These are phyloP conservation scores for Osmanthus fragrans DNA, from an alignment of 257 asterid genomes.

Conservation along the genomic window DNA sequence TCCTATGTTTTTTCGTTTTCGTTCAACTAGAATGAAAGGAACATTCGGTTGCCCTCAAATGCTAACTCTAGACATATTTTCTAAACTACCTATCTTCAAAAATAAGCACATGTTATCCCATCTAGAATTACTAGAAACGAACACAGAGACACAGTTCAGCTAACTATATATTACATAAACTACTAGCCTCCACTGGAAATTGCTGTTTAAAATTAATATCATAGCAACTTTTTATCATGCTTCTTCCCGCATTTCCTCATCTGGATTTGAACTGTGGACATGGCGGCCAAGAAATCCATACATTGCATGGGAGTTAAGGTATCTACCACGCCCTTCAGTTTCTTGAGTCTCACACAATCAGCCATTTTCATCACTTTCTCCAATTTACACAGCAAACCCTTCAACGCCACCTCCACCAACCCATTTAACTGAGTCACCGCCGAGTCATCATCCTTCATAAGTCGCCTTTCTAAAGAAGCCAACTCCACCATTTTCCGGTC, in stretches of 20 bases:
- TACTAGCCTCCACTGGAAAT: too few relatives aligned
- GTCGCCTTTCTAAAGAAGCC: constrained; percentile 26
- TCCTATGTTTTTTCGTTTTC: too few relatives aligned
- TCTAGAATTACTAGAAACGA: too few relatives aligned
- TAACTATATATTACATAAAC: too few relatives aligned
- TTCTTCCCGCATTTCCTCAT: constrained; percentile 43
- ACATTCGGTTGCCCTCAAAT: too few relatives aligned
- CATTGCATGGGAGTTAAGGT: constrained; percentile 53
- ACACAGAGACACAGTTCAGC: too few relatives aligned
- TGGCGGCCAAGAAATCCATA: constrained; percentile 49
- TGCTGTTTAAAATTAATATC: too few relatives aligned
- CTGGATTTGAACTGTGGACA: constrained; percentile 40
- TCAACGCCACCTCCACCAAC: constrained; percentile 42
- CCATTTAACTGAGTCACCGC: constrained; percentile 23
- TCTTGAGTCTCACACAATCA: constrained; percentile 58
- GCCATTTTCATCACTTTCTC: constrained; percentile 74
- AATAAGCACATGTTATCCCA: too few relatives aligned
- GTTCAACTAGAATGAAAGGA: too few relatives aligned
- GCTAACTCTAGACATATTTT: too few relatives aligned
- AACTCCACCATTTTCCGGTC: constrained; percentile 58
- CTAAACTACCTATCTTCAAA: too few relatives aligned
- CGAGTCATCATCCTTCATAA: background rate
- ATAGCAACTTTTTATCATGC: background rate
- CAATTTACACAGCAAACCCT: constrained; percentile 34
- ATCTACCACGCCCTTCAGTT: constrained; percentile 58